Base-by-base conservation (phyloP, 306 rosid species). In the Cicer cuneatum region DNA sequence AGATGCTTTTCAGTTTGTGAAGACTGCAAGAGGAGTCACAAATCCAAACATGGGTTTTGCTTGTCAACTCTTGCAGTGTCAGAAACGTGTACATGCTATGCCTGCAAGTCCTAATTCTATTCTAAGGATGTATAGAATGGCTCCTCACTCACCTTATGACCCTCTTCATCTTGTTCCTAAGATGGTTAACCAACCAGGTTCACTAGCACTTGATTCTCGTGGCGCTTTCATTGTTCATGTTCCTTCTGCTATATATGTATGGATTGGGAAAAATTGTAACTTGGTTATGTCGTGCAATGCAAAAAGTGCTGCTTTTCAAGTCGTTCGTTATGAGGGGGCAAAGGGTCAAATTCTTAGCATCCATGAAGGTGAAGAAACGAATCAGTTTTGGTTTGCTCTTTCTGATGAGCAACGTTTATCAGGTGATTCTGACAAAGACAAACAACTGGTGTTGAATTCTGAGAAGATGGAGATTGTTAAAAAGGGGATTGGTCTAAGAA, bases 131-230 rank as follows among this genome's bases (percentile, higher is more conserved):
- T 94, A 90, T 68, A 68, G 96, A 33, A 91, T 94, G 87, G 97
- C 98, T 35, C 97, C 98, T 8, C 98, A 94, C 77, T 94, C 98
- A 0, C 83, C 97, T 0, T 91, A 94, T 46, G 98, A 88, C 10
- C 96, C 98, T 66, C 96, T 94, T 57, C 98, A 94, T 77, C 84
- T 94, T 58, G 98, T 94, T 19, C 97, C 97, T 1, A 94, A 94
- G 81, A 84, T 83, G 82, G 73, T 91, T 51, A 63, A 80, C 81
- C 80, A 78, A 49, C 93, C 97, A 1, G 78, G 85, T 69, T 60
- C 78, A 4, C 78, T 62, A 72, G 96, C 91, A 7, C 96, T 94
- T 42, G 98, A 94, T 80, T 94, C 98, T 48, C 97, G 98, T 3
- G 98, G 98, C 35, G 96, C 98, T 0, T 94, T 94, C 10, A 58